A percentile compares a stretch with the other conserved stretches of the same genome.
Conservation (phyloP, 202 grass and related monocot species). For the Tripidium arundinaceum region DNA sequence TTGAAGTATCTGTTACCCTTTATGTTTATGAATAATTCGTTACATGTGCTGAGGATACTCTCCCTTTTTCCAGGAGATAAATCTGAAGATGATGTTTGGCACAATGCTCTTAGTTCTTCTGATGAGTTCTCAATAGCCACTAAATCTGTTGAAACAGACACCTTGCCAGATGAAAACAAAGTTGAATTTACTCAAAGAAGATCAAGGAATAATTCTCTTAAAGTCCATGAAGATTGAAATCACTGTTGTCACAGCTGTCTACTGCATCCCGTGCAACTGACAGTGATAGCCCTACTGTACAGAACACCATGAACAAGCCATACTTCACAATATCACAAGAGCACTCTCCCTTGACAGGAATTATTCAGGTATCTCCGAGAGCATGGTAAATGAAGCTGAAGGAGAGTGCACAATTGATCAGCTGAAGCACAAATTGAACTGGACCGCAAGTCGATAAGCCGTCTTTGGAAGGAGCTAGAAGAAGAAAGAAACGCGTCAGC, state of each 20-base stretch:
- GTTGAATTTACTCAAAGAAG: constrained; percentile 26
- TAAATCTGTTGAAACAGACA: constrained; percentile 3
- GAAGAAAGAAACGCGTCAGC: constrained; percentile 84
- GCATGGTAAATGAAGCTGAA: constrained; percentile 47
- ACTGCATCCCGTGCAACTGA: constrained; percentile 43
- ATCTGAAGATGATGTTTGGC: constrained; percentile 37
- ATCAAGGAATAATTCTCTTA: constrained; percentile 47
- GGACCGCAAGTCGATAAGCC: constrained; percentile 66
- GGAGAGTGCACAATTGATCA: constrained; percentile 52
- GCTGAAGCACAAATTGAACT: constrained; percentile 60
- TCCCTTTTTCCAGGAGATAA: neutral
- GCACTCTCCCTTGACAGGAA: constrained; percentile 59
- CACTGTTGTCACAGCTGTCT: constrained; percentile 70
- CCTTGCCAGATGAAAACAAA: constrained; percentile 6
- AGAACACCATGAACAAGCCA: constrained; percentile 49
- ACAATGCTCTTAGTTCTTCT: constrained; percentile 20
- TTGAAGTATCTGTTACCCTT: neutral
- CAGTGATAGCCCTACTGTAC: constrained; percentile 36
- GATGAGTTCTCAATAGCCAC: neutral
- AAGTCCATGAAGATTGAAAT: constrained; percentile 68
- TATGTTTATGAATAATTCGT: neutral
- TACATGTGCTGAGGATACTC: constrained; percentile 4
- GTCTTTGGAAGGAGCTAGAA: constrained; percentile 82
- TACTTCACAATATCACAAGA: constrained; percentile 75
- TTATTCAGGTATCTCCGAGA: constrained; percentile 54